Evolutionary conservation across 2,329 filamentous ascomycete genomes (phyloP), one percentile per base, ranked within the genome.

Genomic region (Fusarium cicatricum): DNA sequence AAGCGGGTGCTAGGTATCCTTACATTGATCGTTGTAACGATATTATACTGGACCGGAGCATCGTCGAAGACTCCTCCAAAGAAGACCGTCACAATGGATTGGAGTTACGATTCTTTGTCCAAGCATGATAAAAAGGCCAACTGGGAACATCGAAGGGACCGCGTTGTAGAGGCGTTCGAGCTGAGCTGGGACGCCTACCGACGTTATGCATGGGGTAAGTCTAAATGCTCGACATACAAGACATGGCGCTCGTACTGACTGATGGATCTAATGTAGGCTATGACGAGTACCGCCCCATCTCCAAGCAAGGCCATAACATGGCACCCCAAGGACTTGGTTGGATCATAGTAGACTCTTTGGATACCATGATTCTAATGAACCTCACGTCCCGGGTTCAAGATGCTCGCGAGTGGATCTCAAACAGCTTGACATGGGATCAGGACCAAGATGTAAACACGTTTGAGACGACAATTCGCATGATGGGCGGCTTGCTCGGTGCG

Each of bases 361-460:
- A 99, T 75, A 99, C 95, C 1, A 85, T 98, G 82, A 99, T 99
- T 79, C 81, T 99, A 58, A 99, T 99, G 95, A 98, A 98, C 74
- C 82, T 97, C 62, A 98, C 94, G 12, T 90, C 87, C 28, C 88
- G 93, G 58, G 83, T 99, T 33, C 83, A 87, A 32, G 88, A 96
- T 70, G 94, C 95, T 23, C 84, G 94, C 51, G 85, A 96, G 71
- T 99, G 95, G 95, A 86, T 99, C 41, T 83, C 90, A 2, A 88
- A 86, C 5, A 87, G 87, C 8, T 77, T 98, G 60, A 88, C 87
- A 11, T 98, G 96, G 77, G 88, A 97, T 56, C 92, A 97, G 74
- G 84, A 97, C 69, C 92, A 97, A 73, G 92, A 97, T 72, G 94
- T 99, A 51, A 98, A 92, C 74, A 97, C 92, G 0, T 99, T 98